Percentiles rank a stretch among this genome's conserved stretches.
These are phyloP conservation scores for Hyaloperonospora brassicae DNA, from an alignment of 352 stramenopile genomes.

Conservation along the genomic window DNA sequence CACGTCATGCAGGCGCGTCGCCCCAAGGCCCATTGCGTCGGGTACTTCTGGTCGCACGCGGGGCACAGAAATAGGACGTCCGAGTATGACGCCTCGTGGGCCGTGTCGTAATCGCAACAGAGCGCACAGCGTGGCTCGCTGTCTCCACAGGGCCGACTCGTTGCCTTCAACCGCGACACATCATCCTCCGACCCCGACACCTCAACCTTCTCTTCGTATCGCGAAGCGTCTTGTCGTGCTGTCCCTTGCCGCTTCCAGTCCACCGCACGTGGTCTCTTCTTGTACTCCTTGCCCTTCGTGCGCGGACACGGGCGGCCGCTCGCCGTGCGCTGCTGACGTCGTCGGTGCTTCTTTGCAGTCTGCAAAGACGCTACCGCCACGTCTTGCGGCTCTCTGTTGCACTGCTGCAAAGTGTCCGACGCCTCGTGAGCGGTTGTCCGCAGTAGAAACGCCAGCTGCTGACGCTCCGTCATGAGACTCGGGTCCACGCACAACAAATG, in stretches of 20 bases:
- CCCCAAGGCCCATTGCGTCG: no score
- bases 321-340: no score
- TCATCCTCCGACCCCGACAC: no score
- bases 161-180: no score
- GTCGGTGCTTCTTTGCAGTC: no score
- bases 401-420: no score
- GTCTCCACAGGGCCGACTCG: no score
- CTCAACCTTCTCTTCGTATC: no score
- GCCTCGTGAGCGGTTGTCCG: conserved; percentile 56
- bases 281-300: no score
- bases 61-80: conserved; percentile 73
- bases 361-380: conserved; percentile 18
- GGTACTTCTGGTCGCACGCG: conserved; percentile 75
- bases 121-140: no score
- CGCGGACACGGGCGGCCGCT: no score
- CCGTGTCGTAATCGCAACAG: conserved; percentile 42
- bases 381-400: conserved; percentile 40
- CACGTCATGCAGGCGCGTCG: no score
- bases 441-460: conserved; percentile 71
- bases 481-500: conserved; percentile 37
- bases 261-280: conserved; percentile 10
- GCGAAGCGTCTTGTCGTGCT: background rate
- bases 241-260: conserved; percentile 9
- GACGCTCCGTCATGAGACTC: conserved; percentile 72
- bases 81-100: conserved; percentile 30